A percentile compares a stretch with the other conserved stretches of the same genome.
Evolutionary conservation across 2,329 filamentous ascomycete species (phyloP).

Genomic region (Hypoxylon sp.): DNA sequence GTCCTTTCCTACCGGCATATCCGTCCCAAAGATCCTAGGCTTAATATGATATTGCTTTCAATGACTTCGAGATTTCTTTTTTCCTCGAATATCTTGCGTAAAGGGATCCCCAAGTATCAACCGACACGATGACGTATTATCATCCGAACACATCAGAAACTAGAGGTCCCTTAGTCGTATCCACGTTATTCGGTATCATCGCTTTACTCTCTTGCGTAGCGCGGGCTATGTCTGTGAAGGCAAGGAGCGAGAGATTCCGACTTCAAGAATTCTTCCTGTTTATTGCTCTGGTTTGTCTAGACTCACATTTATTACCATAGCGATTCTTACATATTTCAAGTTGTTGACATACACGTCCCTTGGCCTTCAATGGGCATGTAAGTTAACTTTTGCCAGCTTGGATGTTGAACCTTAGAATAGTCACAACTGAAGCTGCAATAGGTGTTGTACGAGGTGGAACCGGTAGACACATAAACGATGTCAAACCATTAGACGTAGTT

Average conservation of each 20-base stretch:
- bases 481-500: conserved; percentile 1
- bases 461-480: conserved; percentile 11
- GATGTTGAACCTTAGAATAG: background rate
- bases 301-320: background rate
- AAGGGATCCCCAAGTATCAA: background rate
- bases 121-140: conserved; percentile 9
- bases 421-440: conserved; percentile 4
- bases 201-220: conserved; percentile 12
- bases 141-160: conserved; percentile 5
- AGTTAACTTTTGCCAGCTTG: background rate
- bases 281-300: background rate
- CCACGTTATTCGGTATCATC: conserved; percentile 20
- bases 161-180: conserved; percentile 10
- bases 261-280: conserved; percentile 4
- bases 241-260: conserved; percentile 7
- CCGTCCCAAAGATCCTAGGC: background rate
- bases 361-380: conserved; percentile 9
- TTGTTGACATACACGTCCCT: conserved; percentile 10
- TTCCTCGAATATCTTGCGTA: background rate
- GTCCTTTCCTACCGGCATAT: background rate
- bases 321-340: background rate
- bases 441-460: conserved; percentile 15
- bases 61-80: background rate
- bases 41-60: background rate
- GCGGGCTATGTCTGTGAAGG: background rate